phyloP scores from a whole-genome alignment of 2,329 filamentous ascomycete genomes.

The Hortaea sp. region DNA sequence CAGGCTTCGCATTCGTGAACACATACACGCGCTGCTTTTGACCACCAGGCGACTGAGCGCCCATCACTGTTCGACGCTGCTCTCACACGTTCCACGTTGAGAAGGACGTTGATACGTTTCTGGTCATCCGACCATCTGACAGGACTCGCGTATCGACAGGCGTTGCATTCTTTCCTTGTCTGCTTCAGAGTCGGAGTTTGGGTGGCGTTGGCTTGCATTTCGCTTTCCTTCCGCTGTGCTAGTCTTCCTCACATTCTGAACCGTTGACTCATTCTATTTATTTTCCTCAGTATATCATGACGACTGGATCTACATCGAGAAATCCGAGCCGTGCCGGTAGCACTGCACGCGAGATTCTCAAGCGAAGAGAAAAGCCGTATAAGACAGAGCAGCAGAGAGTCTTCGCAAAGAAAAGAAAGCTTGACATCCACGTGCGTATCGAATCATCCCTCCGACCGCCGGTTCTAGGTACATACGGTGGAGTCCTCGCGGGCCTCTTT shows the following conservation, averaged over 20 bases:
- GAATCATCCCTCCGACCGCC: too few relatives aligned
- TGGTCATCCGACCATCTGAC: too few relatives aligned
- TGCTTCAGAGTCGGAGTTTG: not conserved
- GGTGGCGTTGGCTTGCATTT: not conserved
- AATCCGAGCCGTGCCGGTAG: conserved; percentile 12
- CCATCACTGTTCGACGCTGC: too few relatives aligned
- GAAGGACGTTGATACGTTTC: too few relatives aligned
- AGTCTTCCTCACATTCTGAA: conserved; percentile 1
- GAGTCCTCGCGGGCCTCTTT: too few relatives aligned
- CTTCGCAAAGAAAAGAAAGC: conserved; percentile 50
- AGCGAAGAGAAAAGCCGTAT: conserved; percentile 36
- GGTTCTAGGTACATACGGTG: too few relatives aligned
- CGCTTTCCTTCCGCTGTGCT: not conserved
- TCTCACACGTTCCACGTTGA: too few relatives aligned
- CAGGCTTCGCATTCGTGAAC: not conserved
- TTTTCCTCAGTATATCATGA: too few relatives aligned
- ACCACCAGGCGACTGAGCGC: not conserved
- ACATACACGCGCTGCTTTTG: not conserved
- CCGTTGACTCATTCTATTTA: not conserved
- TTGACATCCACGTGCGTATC: conserved; percentile 39
- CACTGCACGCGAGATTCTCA: conserved; percentile 18
- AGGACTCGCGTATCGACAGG: too few relatives aligned
- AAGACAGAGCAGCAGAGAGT: conserved; percentile 50
- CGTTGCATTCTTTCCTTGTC: not conserved
- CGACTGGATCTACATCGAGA: too few relatives aligned